Evolutionary conservation across 495 filamentous ascomycete species (phyloP).

Genomic region (Lepidopterella palustris): DNA sequence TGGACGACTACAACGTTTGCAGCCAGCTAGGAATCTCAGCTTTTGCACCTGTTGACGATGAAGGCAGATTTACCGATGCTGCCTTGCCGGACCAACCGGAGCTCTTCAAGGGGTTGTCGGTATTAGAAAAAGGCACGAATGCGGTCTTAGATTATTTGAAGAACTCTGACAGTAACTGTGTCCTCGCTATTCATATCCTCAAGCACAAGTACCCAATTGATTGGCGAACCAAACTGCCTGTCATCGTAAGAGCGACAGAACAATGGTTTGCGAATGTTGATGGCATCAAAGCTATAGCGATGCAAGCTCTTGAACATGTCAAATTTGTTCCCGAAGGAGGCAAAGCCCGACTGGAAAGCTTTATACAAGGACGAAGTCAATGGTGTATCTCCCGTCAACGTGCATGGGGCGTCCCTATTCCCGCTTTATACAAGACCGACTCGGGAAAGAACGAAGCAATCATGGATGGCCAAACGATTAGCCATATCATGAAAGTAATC

Average conservation of each 20-base stretch:
- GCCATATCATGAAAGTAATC: conserved; percentile 77
- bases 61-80: conserved; percentile 69
- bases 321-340: conserved; percentile 71
- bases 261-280: conserved; percentile 97
- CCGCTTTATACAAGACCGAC: conserved; percentile 68
- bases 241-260: conserved; percentile 84
- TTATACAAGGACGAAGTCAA: conserved; percentile 79
- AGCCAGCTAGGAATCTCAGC: conserved; percentile 55
- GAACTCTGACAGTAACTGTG: conserved; percentile 34
- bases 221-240: conserved; percentile 88
- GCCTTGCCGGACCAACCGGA: conserved; percentile 62
- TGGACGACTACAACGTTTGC: conserved; percentile 92
- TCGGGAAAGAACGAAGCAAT: conserved; percentile 54
- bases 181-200: conserved; percentile 63
- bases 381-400: conserved; percentile 99
- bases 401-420: conserved; percentile 94
- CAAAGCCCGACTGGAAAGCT: conserved; percentile 66
- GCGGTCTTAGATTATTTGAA: conserved; percentile 62
- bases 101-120: conserved; percentile 53
- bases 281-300: conserved; percentile 64
- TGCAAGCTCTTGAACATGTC: conserved; percentile 62
- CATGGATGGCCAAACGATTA: conserved; percentile 69
- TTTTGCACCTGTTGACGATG: conserved; percentile 73
- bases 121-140: conserved; percentile 57
- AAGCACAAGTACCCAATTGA: conserved; percentile 95